phyloP scores from a whole-genome alignment of 164 flowering plant genomes.

The Malania oleifera region DNA sequence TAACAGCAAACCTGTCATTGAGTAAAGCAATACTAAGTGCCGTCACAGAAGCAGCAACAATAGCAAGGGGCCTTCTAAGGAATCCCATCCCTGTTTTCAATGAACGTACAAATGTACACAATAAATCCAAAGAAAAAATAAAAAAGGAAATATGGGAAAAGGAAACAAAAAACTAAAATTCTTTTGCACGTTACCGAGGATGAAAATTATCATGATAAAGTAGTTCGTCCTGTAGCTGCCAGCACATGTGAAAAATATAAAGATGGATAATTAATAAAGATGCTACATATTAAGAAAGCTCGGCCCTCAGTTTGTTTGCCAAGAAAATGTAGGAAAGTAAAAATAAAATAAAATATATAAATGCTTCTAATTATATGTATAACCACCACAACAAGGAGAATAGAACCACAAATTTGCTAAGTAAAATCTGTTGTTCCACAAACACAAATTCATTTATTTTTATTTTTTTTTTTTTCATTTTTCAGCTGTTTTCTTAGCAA shows the following conservation, averaged over 20 bases:
- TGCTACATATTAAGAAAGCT: not conserved
- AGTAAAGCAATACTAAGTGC: slow-evolving; percentile 73
- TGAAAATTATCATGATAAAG: slow-evolving; percentile 65
- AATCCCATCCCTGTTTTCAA: slow-evolving; percentile 69
- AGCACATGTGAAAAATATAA: not conserved
- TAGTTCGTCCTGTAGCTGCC: slow-evolving; percentile 91
- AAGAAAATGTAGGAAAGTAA: too few relatives aligned
- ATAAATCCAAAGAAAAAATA: not conserved
- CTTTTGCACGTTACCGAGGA: slow-evolving; percentile 51
- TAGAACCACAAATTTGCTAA: not conserved
- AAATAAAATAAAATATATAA: too few relatives aligned
- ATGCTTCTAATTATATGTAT: not conserved
- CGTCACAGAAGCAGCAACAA: slow-evolving; percentile 78
- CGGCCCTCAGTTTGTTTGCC: too few relatives aligned
- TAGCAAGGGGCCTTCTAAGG: slow-evolving; percentile 71
- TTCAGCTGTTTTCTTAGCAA: not conserved
- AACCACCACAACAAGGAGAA: not conserved
- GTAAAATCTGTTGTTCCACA: not conserved
- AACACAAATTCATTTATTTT: not conserved
- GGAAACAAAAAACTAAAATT: not conserved
- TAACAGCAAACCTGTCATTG: slow-evolving; percentile 71
- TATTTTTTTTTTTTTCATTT: too few relatives aligned
- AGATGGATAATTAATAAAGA: not conserved
- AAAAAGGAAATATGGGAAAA: not conserved
- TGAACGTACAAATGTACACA: not conserved